phyloP scores from a whole-genome alignment of 2,329 filamentous ascomycete species.

The Arthrobotrys sinensis region DNA sequence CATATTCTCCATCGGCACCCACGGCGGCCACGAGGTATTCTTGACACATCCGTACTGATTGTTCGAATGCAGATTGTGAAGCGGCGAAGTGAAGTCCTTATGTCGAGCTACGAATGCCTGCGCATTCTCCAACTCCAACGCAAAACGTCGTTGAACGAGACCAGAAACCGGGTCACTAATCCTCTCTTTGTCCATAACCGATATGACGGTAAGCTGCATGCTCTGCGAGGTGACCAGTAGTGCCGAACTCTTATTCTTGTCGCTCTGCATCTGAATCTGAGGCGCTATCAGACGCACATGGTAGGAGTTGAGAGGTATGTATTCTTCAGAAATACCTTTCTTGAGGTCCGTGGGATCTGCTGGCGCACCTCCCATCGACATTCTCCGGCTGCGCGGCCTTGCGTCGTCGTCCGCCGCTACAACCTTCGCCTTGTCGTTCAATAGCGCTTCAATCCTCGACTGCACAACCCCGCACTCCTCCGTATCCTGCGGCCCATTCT shows the following conservation, averaged over 20 bases:
- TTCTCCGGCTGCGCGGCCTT: conserved; percentile 66
- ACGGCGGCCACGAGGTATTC: conserved; percentile 94
- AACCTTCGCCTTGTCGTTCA: conserved; percentile 86
- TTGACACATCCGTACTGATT: conserved; percentile 89
- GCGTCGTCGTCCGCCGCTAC: conserved; percentile 77
- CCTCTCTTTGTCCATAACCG: conserved; percentile 97
- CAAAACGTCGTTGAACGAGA: conserved; percentile 92
- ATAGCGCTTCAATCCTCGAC: conserved; percentile 75
- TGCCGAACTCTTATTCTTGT: conserved; percentile 97
- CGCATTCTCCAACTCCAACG: conserved; percentile 95
- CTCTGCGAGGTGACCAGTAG: conserved; percentile 96
- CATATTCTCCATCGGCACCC: conserved; percentile 98
- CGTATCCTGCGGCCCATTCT: conserved; percentile 62
- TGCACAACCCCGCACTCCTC: conserved; percentile 63
- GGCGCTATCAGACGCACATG: conserved; percentile 95
- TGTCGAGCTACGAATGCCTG: conserved; percentile 98
- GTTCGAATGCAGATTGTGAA: conserved; percentile 93
- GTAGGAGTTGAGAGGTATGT: conserved; percentile 91
- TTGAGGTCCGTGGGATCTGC: conserved; percentile 75
- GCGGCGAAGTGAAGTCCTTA: conserved; percentile 86
- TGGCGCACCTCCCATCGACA: conserved; percentile 66
- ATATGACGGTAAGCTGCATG: conserved; percentile 97
- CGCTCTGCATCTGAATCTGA: conserved; percentile 97
- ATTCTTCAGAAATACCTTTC: conserved; percentile 86
- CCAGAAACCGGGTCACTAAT: conserved; percentile 94